A percentile compares a stretch with the other conserved stretches of the same genome.
These are phyloP conservation scores for Trichoderma sp. DNA, from an alignment of 2,329 filamentous ascomycete genomes.

Conservation along the genomic window DNA sequence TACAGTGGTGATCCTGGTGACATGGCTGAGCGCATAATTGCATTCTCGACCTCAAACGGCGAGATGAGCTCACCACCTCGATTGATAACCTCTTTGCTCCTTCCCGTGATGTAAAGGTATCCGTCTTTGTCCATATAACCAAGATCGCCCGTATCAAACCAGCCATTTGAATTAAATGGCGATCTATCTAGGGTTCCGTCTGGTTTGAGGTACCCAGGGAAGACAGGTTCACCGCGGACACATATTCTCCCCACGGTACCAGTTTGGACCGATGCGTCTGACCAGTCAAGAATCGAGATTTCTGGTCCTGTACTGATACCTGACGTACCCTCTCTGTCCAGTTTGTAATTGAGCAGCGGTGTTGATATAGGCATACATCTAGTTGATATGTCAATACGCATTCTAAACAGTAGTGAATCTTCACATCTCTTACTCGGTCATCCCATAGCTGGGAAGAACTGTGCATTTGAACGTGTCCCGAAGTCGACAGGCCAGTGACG, in stretches of 20 bases:
- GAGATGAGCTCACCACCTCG: constrained; percentile 59
- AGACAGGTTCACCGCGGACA: constrained; percentile 51
- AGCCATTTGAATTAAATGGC: constrained; percentile 47
- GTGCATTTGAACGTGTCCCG: constrained; percentile 50
- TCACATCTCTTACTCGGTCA: constrained; percentile 48
- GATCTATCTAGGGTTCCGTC: constrained; percentile 45
- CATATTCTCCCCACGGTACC: constrained; percentile 48
- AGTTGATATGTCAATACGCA: not conserved
- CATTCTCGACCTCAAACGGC: constrained; percentile 58
- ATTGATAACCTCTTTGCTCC: constrained; percentile 58
- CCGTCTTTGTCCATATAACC: constrained; percentile 51
- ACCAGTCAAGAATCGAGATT: constrained; percentile 47
- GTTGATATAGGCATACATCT: constrained; percentile 57
- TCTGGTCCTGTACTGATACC: constrained; percentile 53
- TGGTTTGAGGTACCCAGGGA: constrained; percentile 47
- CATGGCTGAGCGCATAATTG: constrained; percentile 47
- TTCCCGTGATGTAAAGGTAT: constrained; percentile 54
- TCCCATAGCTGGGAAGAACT: constrained; percentile 56
- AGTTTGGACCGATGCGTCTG: constrained; percentile 31
- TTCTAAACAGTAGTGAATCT: not conserved
- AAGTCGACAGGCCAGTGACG: constrained; percentile 48
- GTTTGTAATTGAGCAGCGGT: constrained; percentile 50
- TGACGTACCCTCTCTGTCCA: constrained; percentile 53
- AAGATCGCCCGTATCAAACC: constrained; percentile 56
- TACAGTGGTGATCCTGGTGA: constrained; percentile 43